Base-by-base conservation (phyloP, 192 early-diverging fungal genomes). In the Backusella tarrabulga region DNA sequence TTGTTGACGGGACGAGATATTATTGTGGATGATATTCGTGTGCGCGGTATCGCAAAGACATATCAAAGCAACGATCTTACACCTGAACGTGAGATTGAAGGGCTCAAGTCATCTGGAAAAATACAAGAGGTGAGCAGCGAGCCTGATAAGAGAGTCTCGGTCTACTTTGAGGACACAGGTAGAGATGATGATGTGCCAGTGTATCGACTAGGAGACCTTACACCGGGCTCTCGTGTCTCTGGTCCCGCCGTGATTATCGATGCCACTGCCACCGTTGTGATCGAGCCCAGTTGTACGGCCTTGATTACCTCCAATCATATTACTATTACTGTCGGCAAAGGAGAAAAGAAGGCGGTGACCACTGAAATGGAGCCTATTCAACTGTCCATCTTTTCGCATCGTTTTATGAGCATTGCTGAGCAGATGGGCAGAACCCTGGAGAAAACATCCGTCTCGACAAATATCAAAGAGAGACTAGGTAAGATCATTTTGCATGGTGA, bases 341-440 rank as follows among this genome's bases (percentile, higher is more conserved):
- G 72, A 21, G 75, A 84, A 14, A 84, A 81, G 68, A 70, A 67
- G 9, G 79, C 83, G 50, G 79, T 85, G 1, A 85, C 86, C 7
- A 89, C 86, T 0, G 89, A 87, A 67, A 85, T 89, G 72, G 98
- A 99, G 72, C 95, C 96, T 26, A 97, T 99, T 70, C 91, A 92
- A 82, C 85, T 99, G 2, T 90, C 94, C 1, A 92, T 99, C 19
- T 97, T 99, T 83, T 92, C 92, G 1, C 96, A 99, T 85, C 90
- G 98, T 15, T 99, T 99, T 78, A 99, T 99, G 98, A 89, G 87
- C 70, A 98, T 99, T 82, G 98, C 97, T 8, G 97, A 98, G 81
- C 97, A 98, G 83, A 98, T 98, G 97, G 97, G 97, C 19, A 86
- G 92, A 29, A 96, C 97, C 29, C 83, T 98, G 9, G 95, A 98